These are phyloP conservation scores for Leishmania turanica DNA, from an alignment of 208 protist genomes.

Conservation along the genomic window DNA sequence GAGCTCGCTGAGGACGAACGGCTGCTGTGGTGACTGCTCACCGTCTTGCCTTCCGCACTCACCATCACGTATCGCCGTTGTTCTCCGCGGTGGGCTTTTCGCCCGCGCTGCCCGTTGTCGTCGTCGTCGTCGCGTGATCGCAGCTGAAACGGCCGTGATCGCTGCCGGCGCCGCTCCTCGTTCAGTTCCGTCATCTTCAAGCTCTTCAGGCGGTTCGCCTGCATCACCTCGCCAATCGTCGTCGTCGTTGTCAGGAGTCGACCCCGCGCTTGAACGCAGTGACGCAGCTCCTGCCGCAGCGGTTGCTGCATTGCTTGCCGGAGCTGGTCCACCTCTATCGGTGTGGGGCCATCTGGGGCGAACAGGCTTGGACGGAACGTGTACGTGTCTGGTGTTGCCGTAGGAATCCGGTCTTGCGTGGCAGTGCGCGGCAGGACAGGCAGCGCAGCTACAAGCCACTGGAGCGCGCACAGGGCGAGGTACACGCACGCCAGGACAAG, in stretches of 20 bases:
- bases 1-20: slow-evolving; percentile 5
- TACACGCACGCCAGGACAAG: slow-evolving; percentile 45
- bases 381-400: slow-evolving; percentile 66
- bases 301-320: slow-evolving; percentile 35
- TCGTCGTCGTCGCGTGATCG: not conserved
- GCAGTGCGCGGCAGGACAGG: slow-evolving; percentile 36
- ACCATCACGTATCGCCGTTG: slow-evolving; percentile 9
- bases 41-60: not conserved
- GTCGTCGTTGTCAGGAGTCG: slow-evolving; percentile 49
- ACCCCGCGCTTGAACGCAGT: slow-evolving; percentile 40
- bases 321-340: slow-evolving; percentile 30
- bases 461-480: slow-evolving; percentile 40
- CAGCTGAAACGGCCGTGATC: slow-evolving; percentile 10
- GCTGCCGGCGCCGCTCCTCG: slow-evolving; percentile 28
- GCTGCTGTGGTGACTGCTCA: not conserved
- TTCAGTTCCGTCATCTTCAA: slow-evolving; percentile 48
- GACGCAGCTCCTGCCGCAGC: slow-evolving; percentile 41
- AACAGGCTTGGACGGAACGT: slow-evolving; percentile 70
- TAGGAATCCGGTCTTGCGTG: slow-evolving; percentile 24
- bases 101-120: not conserved
- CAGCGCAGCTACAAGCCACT: slow-evolving; percentile 40
- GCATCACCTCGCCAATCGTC: slow-evolving; percentile 82
- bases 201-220: slow-evolving; percentile 62
- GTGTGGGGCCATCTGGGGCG: slow-evolving; percentile 67
- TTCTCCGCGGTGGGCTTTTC: not conserved